A percentile compares a stretch with the other conserved stretches of the same genome.
phyloP scores from a whole-genome alignment of 2,329 filamentous ascomycete species.

The Malbranchea cinnamomea region DNA sequence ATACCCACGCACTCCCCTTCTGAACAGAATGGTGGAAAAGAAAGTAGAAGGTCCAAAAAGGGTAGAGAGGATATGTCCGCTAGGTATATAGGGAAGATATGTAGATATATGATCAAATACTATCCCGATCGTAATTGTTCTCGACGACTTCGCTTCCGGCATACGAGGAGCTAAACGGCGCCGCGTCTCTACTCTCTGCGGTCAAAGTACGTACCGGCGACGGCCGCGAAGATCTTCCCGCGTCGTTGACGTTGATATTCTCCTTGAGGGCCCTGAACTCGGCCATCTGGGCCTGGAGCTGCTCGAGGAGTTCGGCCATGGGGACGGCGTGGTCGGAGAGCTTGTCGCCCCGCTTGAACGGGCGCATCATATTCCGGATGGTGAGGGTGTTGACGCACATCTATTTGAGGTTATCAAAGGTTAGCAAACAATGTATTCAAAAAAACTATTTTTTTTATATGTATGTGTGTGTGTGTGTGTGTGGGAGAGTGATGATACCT shows the following conservation, averaged over 20 bases:
- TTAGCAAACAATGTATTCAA: conserved; percentile 4
- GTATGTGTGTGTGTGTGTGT: no score
- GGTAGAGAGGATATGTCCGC: no score
- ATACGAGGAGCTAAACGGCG: no score
- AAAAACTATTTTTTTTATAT: conserved; percentile 13
- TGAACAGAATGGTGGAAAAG: no score
- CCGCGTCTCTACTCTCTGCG: no score
- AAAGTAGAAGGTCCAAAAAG: no score
- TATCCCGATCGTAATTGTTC: no score
- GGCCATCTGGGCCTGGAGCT: conserved; percentile 26
- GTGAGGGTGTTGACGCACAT: conserved; percentile 66
- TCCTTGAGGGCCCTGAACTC: conserved; percentile 28
- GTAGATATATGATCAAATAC: no score
- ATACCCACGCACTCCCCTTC: no score
- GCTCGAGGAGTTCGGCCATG: conserved; percentile 49
- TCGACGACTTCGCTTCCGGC: no score
- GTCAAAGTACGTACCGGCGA: neutral
- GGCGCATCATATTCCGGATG: conserved; percentile 63
- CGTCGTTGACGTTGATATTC: conserved; percentile 19
- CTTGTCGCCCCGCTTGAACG: conserved; percentile 45
- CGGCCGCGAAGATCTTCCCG: conserved; percentile 1
- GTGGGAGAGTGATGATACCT: conserved; percentile 47
- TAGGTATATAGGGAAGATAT: no score
- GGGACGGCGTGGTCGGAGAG: conserved; percentile 63
- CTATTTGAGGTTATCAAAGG: conserved; percentile 31